Base-by-base conservation (phyloP, 2,329 filamentous ascomycete genomes). In the Arthrobotrys sinensis region DNA sequence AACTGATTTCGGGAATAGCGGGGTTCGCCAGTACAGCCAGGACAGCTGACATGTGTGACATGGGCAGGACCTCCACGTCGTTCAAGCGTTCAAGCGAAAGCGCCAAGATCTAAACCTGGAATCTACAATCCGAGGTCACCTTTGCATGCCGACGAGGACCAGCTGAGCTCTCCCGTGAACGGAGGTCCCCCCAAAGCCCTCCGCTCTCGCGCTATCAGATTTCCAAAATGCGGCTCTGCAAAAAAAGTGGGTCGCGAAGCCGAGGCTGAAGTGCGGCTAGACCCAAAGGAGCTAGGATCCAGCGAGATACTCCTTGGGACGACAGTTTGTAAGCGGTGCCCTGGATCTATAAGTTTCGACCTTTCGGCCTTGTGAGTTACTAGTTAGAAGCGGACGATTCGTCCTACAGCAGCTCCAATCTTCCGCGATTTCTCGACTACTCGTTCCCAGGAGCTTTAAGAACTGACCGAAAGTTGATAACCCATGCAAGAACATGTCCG, bases 1-100 rank as follows among this genome's bases (percentile, higher is more conserved):
- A 60, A 66, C 69, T 63, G 50, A 66, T 57, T 73, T 65, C 48
- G 34, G 50, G 50, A 60, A 66, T 66, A 73, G 69, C 69, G 69
- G 69, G 60, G 68, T 38, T 63, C 36, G 38, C 48, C 48, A 40
- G 66, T 38, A 40, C 69, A 73, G 60, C 69, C 48, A 40, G 66
- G 43, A 40, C 69, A 73, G 60, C 69, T 73, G 69, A 73, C 69
- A 66, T 66, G 69, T 60, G 69, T 66, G 70, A 67, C 70, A 68
- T 75, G 70, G 70, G 57, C 57, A 68, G 38, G 48, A 43, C 43
- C 43, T 55, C 68, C 68, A 72, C 68, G 68, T 72, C 68, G 68
- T 72, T 73, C 69, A 65, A 65, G 60, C 68, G 36, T 55, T 28
- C 34, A 46, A 43, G 69, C 60, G 60, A 73, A 43, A 28, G 55